phyloP scores from a whole-genome alignment of 495 filamentous ascomycete genomes.

The Penicillium nucicola region DNA sequence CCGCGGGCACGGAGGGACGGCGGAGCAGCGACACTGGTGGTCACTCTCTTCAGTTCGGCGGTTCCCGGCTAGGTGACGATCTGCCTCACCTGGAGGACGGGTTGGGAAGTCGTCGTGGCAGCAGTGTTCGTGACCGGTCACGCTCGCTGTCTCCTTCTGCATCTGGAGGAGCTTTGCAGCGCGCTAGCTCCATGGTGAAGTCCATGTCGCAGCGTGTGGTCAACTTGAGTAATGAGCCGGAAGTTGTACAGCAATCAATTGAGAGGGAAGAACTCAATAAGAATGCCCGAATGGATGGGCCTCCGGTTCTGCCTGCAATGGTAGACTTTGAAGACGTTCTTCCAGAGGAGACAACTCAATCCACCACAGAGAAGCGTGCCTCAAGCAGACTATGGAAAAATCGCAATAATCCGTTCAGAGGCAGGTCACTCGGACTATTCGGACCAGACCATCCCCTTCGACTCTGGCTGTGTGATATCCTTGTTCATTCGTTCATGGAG shows the following conservation, averaged over 20 bases:
- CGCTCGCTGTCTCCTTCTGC: conserved; percentile 67
- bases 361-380: conserved; percentile 33
- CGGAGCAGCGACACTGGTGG: conserved; percentile 58
- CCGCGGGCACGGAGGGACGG: conserved; percentile 44
- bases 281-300: conserved; percentile 50
- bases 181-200: conserved; percentile 88
- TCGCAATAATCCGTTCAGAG: conserved; percentile 77
- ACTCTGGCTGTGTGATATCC: conserved; percentile 72
- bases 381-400: conserved; percentile 44
- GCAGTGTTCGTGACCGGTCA: conserved; percentile 46
- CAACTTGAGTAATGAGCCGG: conserved; percentile 88
- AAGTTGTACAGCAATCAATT: conserved; percentile 72
- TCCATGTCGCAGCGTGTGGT: conserved; percentile 98
- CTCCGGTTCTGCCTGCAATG: conserved; percentile 57
- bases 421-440: conserved; percentile 83
- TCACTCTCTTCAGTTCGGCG: conserved; percentile 52
- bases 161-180: conserved; percentile 62
- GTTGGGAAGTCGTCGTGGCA: conserved; percentile 46
- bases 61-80: conserved; percentile 61
- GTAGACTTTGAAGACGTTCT: conserved; percentile 52
- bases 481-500: conserved; percentile 87
- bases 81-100: conserved; percentile 52
- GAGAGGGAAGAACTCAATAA: conserved; percentile 60
- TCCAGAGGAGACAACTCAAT: conserved; percentile 28
- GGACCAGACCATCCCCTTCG: conserved; percentile 72